A percentile compares a stretch with the other conserved stretches of the same genome.
phyloP scores from a whole-genome alignment of 2,329 filamentous ascomycete species.

The Grosmannia huntii region DNA sequence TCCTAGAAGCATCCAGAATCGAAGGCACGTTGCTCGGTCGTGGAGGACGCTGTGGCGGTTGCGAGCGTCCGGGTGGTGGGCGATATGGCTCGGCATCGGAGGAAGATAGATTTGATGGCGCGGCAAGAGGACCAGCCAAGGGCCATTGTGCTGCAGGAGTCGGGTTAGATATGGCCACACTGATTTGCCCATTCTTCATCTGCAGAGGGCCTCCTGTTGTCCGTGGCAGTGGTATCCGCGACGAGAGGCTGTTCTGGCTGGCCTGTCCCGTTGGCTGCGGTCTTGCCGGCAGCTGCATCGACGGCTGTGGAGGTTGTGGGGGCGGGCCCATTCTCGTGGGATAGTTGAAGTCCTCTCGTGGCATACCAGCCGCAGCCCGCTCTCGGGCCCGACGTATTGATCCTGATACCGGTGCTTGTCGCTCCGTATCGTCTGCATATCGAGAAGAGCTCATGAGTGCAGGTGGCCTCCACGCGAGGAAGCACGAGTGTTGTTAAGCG shows the following conservation, averaged over 20 bases:
- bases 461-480: slow-evolving; percentile 11
- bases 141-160: slow-evolving; percentile 43
- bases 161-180: slow-evolving; percentile 39
- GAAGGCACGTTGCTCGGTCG: slow-evolving; percentile 48
- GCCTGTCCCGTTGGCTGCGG: slow-evolving; percentile 14
- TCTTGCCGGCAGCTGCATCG: slow-evolving; percentile 9
- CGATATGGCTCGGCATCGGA: slow-evolving; percentile 30
- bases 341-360: slow-evolving; percentile 18
- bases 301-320: not conserved
- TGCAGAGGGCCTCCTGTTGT: slow-evolving; percentile 23
- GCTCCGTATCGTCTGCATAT: slow-evolving; percentile 42
- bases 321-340: slow-evolving; percentile 12
- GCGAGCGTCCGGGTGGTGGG: slow-evolving; percentile 35
- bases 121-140: slow-evolving; percentile 25
- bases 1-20: slow-evolving; percentile 40
- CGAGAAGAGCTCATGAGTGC: slow-evolving; percentile 40
- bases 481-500: slow-evolving; percentile 1
- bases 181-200: slow-evolving; percentile 24
- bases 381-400: slow-evolving; percentile 44
- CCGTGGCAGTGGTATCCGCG: slow-evolving; percentile 14
- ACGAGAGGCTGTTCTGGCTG: slow-evolving; percentile 2
- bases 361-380: slow-evolving; percentile 30
- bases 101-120: slow-evolving; percentile 14
- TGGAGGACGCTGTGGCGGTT: slow-evolving; percentile 44
- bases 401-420: slow-evolving; percentile 24